These are phyloP conservation scores for Suhomyces kunorum DNA, from an alignment of 1,139 yeast genomes.

Conservation along the genomic window DNA sequence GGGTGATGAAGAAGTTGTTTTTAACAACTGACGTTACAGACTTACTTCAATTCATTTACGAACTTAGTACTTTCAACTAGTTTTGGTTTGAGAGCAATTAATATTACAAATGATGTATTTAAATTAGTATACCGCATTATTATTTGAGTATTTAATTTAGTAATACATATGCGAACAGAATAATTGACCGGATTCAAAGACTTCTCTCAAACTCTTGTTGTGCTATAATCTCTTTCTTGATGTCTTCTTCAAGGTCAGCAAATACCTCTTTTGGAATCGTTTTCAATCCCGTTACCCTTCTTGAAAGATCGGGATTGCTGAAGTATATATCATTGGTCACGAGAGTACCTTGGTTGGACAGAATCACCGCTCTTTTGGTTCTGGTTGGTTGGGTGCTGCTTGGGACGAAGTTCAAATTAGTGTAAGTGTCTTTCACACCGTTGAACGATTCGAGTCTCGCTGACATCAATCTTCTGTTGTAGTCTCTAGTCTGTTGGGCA, in stretches of 20 bases:
- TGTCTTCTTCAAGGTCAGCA: conserved; percentile 57
- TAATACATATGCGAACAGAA: conserved; percentile 12
- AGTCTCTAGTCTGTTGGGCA: conserved; percentile 72
- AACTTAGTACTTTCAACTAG: too few species aligned
- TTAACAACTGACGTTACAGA: conserved; percentile 9
- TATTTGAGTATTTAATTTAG: conserved; percentile 5
- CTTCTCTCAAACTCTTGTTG: conserved; percentile 61
- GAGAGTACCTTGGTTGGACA: conserved; percentile 20
- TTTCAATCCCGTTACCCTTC: conserved; percentile 62
- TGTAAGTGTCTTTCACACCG: conserved; percentile 78
- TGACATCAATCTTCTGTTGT: conserved; percentile 61
- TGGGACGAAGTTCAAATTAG: conserved; percentile 77
- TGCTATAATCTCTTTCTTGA: conserved; percentile 58
- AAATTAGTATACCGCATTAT: conserved; percentile 2
- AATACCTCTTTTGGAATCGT: conserved; percentile 59
- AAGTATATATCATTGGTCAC: conserved; percentile 51
- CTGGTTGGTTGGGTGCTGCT: conserved; percentile 69
- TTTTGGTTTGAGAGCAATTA: background rate
- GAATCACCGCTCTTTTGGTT: conserved; percentile 25
- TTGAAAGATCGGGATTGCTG: conserved; percentile 42
- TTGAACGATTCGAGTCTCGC: conserved; percentile 56
- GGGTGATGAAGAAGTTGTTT: conserved; percentile 29
- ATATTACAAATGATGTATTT: background rate
- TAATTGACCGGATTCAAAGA: conserved; percentile 2
- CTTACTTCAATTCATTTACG: conserved; percentile 1